Evolutionary conservation across 345 rosid species (phyloP).

Genomic region (Heritiera fomes): DNA sequence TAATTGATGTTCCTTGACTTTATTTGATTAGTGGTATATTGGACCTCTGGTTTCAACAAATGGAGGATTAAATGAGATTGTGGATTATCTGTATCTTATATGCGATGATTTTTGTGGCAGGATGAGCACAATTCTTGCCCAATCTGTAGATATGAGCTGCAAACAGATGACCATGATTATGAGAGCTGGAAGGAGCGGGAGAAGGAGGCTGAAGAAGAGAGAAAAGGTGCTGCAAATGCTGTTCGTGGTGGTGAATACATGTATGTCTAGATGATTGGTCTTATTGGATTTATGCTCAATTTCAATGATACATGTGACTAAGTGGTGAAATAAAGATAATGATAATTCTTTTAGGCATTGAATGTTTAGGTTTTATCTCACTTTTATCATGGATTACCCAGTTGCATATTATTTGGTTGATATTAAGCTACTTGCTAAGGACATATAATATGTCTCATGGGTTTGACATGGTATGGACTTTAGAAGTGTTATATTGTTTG

Average conservation of each 20-base stretch:
- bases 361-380: not conserved
- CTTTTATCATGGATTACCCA: not conserved
- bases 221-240: slow-evolving; percentile 93
- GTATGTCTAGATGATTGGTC: slow-evolving; percentile 59
- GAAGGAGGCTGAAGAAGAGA: slow-evolving; percentile 87
- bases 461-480: not conserved
- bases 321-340: not conserved
- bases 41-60: not conserved
- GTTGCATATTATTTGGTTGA: not conserved
- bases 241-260: slow-evolving; percentile 89
- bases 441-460: not conserved
- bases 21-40: slow-evolving; percentile 13
- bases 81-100: slow-evolving; percentile 1
- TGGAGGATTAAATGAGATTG: slow-evolving; percentile 8
- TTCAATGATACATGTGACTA: slow-evolving; percentile 7
- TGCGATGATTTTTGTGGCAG: slow-evolving; percentile 39
- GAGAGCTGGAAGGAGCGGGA: slow-evolving; percentile 94
- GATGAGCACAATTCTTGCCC: slow-evolving; percentile 98
- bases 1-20: slow-evolving; percentile 36
- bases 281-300: not conserved
- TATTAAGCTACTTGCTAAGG: not conserved
- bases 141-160: slow-evolving; percentile 83
- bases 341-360: not conserved
- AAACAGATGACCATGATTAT: slow-evolving; percentile 83
- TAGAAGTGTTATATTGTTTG: not conserved